These are phyloP conservation scores for Neurospora tetrasperma DNA, from an alignment of 495 filamentous ascomycete genomes.

Conservation along the genomic window DNA sequence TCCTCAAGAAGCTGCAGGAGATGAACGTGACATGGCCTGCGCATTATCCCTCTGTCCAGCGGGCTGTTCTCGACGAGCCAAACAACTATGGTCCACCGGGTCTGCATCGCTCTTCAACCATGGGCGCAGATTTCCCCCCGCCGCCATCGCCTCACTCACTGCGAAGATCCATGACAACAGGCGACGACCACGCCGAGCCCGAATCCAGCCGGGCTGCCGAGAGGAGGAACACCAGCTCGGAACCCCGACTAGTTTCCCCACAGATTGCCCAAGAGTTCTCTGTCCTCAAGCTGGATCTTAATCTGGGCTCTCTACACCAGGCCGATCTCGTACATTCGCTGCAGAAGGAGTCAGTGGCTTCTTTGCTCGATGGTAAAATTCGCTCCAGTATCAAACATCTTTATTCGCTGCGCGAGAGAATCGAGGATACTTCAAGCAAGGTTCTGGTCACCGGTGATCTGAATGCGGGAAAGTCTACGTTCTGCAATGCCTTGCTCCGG, in stretches of 20 bases:
- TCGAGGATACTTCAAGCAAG: conserved; percentile 96
- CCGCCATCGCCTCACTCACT: conserved; percentile 38
- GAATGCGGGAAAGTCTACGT: conserved; percentile 96
- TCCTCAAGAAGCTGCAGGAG: conserved; percentile 64
- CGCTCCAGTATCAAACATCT: conserved; percentile 86
- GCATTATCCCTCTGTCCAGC: conserved; percentile 82
- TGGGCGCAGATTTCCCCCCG: conserved; percentile 19
- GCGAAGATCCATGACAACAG: conserved; percentile 61
- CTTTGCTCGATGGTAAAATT: conserved; percentile 87
- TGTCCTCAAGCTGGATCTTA: conserved; percentile 86
- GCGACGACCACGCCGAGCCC: conserved; percentile 46
- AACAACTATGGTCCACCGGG: conserved; percentile 26
- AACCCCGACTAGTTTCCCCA: conserved; percentile 73
- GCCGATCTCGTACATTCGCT: conserved; percentile 92
- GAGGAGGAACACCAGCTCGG: conserved; percentile 38
- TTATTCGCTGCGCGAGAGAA: conserved; percentile 73
- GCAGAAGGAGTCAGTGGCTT: conserved; percentile 82
- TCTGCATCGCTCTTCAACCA: conserved; percentile 46
- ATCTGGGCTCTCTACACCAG: conserved; percentile 75
- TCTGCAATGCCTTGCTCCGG: conserved; percentile 90
- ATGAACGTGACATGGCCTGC: conserved; percentile 90
- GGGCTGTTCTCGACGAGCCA: conserved; percentile 37
- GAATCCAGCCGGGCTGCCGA: conserved; percentile 66
- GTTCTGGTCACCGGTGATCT: conserved; percentile 95
- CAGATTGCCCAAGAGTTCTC: conserved; percentile 95